Percentiles rank a stretch among this genome's conserved stretches.
These are phyloP conservation scores for Cyathus olla DNA, from an alignment of 1,284 basidiomycete species.

Conservation along the genomic window DNA sequence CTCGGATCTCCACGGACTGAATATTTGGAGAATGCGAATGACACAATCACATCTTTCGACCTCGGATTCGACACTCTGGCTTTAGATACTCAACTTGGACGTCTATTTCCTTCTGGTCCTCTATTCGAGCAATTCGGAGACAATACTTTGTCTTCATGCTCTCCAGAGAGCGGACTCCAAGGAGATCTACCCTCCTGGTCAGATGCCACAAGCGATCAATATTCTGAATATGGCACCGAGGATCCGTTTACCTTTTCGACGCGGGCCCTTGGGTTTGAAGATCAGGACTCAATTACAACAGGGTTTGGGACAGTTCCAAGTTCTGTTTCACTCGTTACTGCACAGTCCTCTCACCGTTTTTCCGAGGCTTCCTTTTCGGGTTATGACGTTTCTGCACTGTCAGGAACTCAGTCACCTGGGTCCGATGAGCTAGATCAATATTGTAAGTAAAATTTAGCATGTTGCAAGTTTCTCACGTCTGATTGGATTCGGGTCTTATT, in stretches of 20 bases:
- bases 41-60: slow-evolving; percentile 34
- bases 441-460: slow-evolving; percentile 47
- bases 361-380: slow-evolving; percentile 17
- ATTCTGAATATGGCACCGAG: slow-evolving; percentile 18
- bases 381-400: slow-evolving; percentile 30
- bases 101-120: slow-evolving; percentile 25
- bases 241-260: slow-evolving; percentile 3
- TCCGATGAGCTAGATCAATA: slow-evolving; percentile 59
- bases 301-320: slow-evolving; percentile 2
- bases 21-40: slow-evolving; percentile 37
- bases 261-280: not conserved
- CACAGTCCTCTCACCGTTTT: slow-evolving; percentile 15
- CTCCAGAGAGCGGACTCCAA: slow-evolving; percentile 16
- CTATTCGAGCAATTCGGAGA: slow-evolving; percentile 36
- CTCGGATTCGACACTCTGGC: slow-evolving; percentile 38
- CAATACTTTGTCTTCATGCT: slow-evolving; percentile 28
- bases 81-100: slow-evolving; percentile 36
- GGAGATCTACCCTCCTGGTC: slow-evolving; percentile 28
- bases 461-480: slow-evolving; percentile 3
- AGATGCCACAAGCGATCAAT: slow-evolving; percentile 27
- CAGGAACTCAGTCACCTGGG: slow-evolving; percentile 30
- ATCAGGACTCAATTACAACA: slow-evolving; percentile 5
- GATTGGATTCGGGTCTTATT: not conserved
- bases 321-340: not conserved
- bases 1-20: slow-evolving; percentile 47